Percentiles rank a stretch among this genome's conserved stretches.
phyloP scores from a whole-genome alignment of 1,139 yeast genomes.

The Ogataea hybrid region DNA sequence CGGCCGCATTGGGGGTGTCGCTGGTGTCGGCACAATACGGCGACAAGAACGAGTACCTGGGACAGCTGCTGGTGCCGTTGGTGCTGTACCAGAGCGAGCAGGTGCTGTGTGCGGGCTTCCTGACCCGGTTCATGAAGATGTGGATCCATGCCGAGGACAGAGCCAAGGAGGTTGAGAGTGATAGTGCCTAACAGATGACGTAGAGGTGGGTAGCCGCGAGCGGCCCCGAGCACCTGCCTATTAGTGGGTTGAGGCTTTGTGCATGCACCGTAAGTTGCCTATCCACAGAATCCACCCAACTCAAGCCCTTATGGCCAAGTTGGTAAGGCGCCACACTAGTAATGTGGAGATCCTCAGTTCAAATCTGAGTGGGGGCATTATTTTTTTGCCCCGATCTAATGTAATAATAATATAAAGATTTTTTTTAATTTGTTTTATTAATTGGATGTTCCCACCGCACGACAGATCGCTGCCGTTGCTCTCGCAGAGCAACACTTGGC shows the following conservation, averaged over 20 bases:
- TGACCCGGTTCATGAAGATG: slow-evolving; percentile 60
- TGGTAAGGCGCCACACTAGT: slow-evolving; percentile 27
- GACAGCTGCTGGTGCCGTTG: slow-evolving; percentile 73
- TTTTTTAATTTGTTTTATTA: not conserved
- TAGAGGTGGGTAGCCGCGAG: not conserved
- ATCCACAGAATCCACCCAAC: not conserved
- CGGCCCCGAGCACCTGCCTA: too few relatives aligned
- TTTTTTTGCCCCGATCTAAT: not conserved
- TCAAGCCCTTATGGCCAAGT: slow-evolving; percentile 24
- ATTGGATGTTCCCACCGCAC: slow-evolving; percentile 1
- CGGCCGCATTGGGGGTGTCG: slow-evolving; percentile 89
- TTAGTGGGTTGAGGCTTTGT: too few relatives aligned
- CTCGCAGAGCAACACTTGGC: slow-evolving; percentile 4
- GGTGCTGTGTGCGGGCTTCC: slow-evolving; percentile 70
- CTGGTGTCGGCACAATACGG: slow-evolving; percentile 80
- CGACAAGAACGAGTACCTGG: slow-evolving; percentile 54
- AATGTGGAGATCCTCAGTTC: slow-evolving; percentile 27
- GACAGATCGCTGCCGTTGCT: slow-evolving; percentile 17
- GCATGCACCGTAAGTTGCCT: not conserved
- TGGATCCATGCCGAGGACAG: slow-evolving; percentile 53
- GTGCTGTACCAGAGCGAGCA: slow-evolving; percentile 87
- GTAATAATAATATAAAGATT: too few relatives aligned
- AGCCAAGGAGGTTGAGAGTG: slow-evolving; percentile 21
- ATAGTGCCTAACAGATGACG: not conserved
- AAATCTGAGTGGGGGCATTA: slow-evolving; percentile 24